Base-by-base conservation (phyloP, 1,284 basidiomycete genomes). In the Ustilago tritici region DNA sequence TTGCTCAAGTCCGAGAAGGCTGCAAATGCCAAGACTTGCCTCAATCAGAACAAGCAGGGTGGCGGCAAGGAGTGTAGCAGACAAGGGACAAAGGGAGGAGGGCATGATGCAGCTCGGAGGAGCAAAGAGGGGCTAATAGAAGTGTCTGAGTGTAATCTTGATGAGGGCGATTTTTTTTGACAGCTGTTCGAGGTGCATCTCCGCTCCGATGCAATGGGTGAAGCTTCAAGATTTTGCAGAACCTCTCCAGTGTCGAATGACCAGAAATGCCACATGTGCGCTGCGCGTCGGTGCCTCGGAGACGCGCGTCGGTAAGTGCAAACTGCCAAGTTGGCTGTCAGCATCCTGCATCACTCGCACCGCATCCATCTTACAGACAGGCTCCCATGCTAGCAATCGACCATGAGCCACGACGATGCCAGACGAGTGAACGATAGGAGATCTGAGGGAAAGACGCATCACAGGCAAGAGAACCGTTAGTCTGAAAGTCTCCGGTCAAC, bases 221-320 rank as follows among this genome's bases (percentile, higher is more conserved):
- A 17, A 32, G 34, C 5, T 54, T 38, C 41, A 52, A 19, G 8
- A 46, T 19, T 19, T 46, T 14, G 6, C 49, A 19, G 49, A 14
- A 7, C n/a, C 2, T 52, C 12, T 28, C 28, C 23, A 40, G 34
- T 34, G 46, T 53, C 40, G 15, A 38, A 31, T 19, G 43, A 10
- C 15, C 12, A 31, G n/a, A 56, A 65, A 58, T 65, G 49, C 54
- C 46, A 60, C 43, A 67, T 73, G 70, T 73, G 47, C 47, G 65
- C 61, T 73, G 70, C 70, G 70, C 65, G 70, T 73, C 65, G 70
- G 70, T 58, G 36, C 65, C 61, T 73, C 70, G 65, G 65, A 62
- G 65, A 65, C 62, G 65, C 65, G 61, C 61, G 50, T 68, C 64
- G 69, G 65, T 57, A 56, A 43, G 28, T 28, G 17, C 28, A 6